phyloP scores from a whole-genome alignment of 768 basidiomycete genomes.

The Rhodosporidiobolus odoratus region DNA sequence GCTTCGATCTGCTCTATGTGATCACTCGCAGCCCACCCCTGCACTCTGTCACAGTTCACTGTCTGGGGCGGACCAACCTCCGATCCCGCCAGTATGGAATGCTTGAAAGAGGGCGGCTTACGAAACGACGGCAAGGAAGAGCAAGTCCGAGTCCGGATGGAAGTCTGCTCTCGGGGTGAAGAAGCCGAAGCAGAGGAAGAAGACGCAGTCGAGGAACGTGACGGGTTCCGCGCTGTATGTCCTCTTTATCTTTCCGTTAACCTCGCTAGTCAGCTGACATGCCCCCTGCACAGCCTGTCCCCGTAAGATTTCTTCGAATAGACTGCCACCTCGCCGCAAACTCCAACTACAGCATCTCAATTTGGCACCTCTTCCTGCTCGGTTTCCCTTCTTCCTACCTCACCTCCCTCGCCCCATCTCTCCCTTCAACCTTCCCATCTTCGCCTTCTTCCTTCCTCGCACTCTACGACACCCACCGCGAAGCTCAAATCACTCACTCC shows the following conservation, averaged over 20 bases:
- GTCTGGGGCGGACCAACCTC: constrained; percentile 37
- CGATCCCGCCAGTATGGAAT: constrained; percentile 34
- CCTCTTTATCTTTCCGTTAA: neutral
- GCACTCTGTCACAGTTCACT: constrained; percentile 38
- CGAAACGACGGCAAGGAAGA: constrained; percentile 37
- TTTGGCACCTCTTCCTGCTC: constrained; percentile 38
- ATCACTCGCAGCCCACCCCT: constrained; percentile 34
- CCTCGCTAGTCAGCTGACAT: neutral
- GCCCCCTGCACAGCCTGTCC: constrained; percentile 11
- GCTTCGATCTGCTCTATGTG: neutral
- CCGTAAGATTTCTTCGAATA: constrained; percentile 27
- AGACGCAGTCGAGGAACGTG: neutral
- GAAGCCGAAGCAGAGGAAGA: neutral
- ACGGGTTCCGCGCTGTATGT: neutral
- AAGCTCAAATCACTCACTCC: neutral
- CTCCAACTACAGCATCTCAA: constrained; percentile 29
- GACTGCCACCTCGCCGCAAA: constrained; percentile 23
- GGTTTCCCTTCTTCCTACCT: neutral
- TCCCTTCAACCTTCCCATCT: neutral
- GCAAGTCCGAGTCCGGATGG: neutral
- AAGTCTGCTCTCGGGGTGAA: neutral
- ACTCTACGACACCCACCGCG: neutral
- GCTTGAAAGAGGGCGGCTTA: constrained; percentile 26
- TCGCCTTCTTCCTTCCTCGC: neutral
- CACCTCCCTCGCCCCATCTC: neutral